phyloP scores from a whole-genome alignment of 345 rosid genomes.

The Hibiscus tridactylites region DNA sequence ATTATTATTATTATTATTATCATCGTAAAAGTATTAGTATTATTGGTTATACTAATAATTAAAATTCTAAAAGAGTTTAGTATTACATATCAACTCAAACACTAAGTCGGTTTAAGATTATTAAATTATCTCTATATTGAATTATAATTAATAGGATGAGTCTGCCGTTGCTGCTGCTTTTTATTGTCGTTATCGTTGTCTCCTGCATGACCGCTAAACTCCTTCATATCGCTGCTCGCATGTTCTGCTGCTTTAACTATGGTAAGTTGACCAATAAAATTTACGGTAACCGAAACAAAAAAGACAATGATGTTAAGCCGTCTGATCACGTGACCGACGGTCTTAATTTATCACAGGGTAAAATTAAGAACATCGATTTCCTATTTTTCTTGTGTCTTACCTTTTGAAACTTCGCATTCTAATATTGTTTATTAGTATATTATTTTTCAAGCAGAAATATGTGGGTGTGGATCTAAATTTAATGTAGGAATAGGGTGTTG shows the following conservation, averaged over 20 bases:
- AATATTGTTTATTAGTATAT: neutral
- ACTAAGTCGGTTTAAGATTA: too few relatives aligned
- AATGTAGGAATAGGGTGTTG: slow-evolving; percentile 47
- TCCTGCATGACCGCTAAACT: neutral
- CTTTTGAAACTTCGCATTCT: neutral
- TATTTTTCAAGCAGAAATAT: slow-evolving; percentile 16
- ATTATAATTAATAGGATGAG: too few relatives aligned
- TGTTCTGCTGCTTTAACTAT: slow-evolving; percentile 13
- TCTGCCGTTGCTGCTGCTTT: too few relatives aligned
- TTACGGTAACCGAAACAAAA: neutral
- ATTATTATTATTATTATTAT: too few relatives aligned
- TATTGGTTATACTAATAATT: too few relatives aligned
- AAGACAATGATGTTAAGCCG: neutral
- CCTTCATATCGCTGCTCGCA: slow-evolving; percentile 14
- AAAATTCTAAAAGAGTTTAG: too few relatives aligned
- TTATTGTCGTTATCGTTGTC: too few relatives aligned
- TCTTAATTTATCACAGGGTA: slow-evolving; percentile 6
- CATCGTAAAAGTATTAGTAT: too few relatives aligned
- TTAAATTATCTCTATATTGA: too few relatives aligned
- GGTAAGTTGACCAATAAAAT: slow-evolving; percentile 1
- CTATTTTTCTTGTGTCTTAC: neutral
- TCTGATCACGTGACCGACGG: neutral
- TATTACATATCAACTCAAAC: too few relatives aligned
- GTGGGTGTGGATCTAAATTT: slow-evolving; percentile 25
- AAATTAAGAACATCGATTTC: neutral